phyloP scores from a whole-genome alignment of 2,329 filamentous ascomycete genomes.

The Colletotrichum sp. region DNA sequence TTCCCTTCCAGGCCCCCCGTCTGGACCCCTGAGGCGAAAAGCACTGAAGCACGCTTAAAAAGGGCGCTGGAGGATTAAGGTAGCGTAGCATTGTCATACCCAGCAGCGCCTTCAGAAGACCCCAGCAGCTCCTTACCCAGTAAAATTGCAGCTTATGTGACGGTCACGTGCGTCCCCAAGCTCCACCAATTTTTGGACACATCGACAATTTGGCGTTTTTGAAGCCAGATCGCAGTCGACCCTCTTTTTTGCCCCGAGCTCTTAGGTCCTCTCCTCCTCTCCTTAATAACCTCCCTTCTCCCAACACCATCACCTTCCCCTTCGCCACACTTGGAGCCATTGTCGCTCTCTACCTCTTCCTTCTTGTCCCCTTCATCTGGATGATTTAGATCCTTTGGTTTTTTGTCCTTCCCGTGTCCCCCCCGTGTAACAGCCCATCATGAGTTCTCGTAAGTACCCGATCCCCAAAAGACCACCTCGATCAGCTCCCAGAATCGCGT shows the following conservation, averaged over 20 bases:
- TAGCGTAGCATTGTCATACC: background rate
- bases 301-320: conserved; percentile 31
- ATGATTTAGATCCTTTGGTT: conserved; percentile 37
- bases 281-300: conserved; percentile 35
- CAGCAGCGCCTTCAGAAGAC: background rate
- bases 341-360: conserved; percentile 27
- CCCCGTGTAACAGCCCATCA: conserved; percentile 43
- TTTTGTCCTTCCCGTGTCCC: conserved; percentile 24
- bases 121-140: background rate
- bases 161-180: conserved; percentile 31
- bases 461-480: background rate
- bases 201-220: conserved; percentile 44
- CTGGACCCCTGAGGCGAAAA: conserved; percentile 6
- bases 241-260: conserved; percentile 26
- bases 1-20: background rate
- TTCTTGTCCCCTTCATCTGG: conserved; percentile 33
- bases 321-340: conserved; percentile 32
- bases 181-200: conserved; percentile 46
- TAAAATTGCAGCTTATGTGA: background rate
- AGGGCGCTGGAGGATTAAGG: background rate
- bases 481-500: conserved; percentile 8
- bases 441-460: conserved; percentile 58
- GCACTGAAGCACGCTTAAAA: background rate
- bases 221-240: conserved; percentile 46
- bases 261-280: conserved; percentile 28